phyloP scores from a whole-genome alignment of 352 stramenopile genomes.

The Globisporangium solare region DNA sequence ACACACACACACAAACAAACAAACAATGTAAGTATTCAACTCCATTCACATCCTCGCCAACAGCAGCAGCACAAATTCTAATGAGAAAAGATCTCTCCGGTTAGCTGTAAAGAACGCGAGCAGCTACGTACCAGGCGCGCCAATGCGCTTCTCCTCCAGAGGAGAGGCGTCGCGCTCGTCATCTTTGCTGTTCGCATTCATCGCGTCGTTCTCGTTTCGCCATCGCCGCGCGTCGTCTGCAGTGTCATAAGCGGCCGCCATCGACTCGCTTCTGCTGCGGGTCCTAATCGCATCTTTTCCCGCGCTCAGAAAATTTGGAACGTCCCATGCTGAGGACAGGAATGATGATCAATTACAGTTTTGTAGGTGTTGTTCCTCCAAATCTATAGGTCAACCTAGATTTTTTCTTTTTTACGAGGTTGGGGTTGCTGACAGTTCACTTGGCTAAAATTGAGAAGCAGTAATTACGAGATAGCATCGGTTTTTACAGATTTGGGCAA shows the following conservation, averaged over 20 bases:
- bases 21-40: background rate
- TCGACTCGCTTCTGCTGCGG: background rate
- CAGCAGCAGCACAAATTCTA: background rate
- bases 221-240: constrained; percentile 8
- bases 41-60: background rate
- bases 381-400: background rate
- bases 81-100: background rate
- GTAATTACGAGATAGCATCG: background rate
- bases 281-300: background rate
- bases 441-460: background rate
- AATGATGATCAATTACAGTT: constrained; percentile 14
- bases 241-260: constrained; percentile 4
- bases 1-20: too few species aligned
- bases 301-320: constrained; percentile 12
- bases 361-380: background rate
- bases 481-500: background rate
- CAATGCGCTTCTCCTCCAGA: constrained; percentile 14
- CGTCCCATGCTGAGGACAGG: background rate
- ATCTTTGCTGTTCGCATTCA: background rate
- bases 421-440: background rate
- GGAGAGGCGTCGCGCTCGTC: background rate
- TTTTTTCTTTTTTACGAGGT: background rate
- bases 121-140: constrained; percentile 11
- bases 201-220: constrained; percentile 11
- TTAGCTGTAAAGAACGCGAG: too few species aligned